phyloP scores from a whole-genome alignment of 495 filamentous ascomycete species.

The Corynascus novoguineensis region DNA sequence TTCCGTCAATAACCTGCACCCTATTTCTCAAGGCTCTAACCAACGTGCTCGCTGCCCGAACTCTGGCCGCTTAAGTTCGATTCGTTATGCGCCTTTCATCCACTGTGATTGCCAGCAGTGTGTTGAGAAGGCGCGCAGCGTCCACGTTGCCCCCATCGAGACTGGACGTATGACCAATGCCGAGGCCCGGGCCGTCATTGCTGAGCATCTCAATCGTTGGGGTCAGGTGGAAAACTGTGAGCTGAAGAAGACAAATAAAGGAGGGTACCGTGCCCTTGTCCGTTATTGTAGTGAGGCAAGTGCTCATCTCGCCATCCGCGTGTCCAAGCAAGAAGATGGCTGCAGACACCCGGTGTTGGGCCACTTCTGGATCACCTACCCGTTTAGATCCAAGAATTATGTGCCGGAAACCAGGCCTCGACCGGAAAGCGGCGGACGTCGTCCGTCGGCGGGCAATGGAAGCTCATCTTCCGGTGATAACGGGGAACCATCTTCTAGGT shows the following conservation, averaged over 20 bases:
- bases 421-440: not conserved
- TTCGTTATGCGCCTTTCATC: not conserved
- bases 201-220: not conserved
- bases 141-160: not conserved
- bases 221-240: slow-evolving; percentile 1
- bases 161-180: not conserved
- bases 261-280: not conserved
- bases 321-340: not conserved
- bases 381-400: not conserved
- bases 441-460: not conserved
- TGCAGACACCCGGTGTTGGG: not conserved
- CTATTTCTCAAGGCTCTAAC: not conserved
- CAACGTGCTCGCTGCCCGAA: not conserved
- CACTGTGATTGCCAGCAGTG: not conserved
- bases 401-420: not conserved
- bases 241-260: not conserved
- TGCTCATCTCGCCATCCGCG: not conserved
- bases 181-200: not conserved
- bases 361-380: not conserved
- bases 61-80: too few species aligned
- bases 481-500: not conserved
- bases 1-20: not conserved
- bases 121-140: not conserved
- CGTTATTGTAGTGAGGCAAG: not conserved
- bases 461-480: not conserved